These are phyloP conservation scores for Clitopilus hobsonii DNA, from an alignment of 768 basidiomycete species.

Conservation along the genomic window DNA sequence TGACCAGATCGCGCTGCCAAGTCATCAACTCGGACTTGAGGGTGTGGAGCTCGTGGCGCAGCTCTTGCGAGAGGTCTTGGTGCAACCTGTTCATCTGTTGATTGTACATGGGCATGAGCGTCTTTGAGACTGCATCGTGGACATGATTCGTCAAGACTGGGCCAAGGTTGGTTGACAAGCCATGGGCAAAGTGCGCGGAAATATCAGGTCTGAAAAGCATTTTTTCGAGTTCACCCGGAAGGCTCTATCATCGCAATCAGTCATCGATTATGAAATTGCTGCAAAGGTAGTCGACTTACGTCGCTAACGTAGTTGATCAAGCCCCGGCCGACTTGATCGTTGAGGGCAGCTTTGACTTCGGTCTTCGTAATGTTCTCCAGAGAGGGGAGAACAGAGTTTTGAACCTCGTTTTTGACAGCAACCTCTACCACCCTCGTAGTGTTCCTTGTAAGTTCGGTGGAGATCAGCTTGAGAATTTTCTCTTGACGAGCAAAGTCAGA, in stretches of 20 bases:
- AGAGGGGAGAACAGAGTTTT: constrained; percentile 77
- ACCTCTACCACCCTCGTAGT: constrained; percentile 86
- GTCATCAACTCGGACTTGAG: constrained; percentile 76
- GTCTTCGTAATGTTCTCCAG: constrained; percentile 78
- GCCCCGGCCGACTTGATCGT: constrained; percentile 72
- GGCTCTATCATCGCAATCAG: constrained; percentile 39
- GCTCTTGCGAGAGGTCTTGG: constrained; percentile 73
- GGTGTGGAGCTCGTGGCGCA: constrained; percentile 68
- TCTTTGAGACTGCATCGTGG: constrained; percentile 72
- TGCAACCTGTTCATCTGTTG: constrained; percentile 74
- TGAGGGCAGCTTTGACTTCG: constrained; percentile 75
- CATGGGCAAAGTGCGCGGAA: constrained; percentile 69
- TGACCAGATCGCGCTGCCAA: constrained; percentile 78
- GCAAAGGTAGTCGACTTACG: constrained; percentile 35
- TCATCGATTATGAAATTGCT: background rate
- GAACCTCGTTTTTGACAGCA: constrained; percentile 83
- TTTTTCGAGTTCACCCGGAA: constrained; percentile 78
- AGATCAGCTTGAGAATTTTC: constrained; percentile 85
- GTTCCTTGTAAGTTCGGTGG: constrained; percentile 80
- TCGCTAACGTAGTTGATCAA: constrained; percentile 69
- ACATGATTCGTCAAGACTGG: constrained; percentile 79
- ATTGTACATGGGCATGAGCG: constrained; percentile 70
- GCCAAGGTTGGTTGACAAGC: constrained; percentile 65
- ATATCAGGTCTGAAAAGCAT: constrained; percentile 73
- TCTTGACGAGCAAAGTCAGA: constrained; percentile 84